Evolutionary conservation across 352 stramenopile genomes (phyloP), one percentile per base, ranked within the genome.

Genomic region (Pythium sp.): DNA sequence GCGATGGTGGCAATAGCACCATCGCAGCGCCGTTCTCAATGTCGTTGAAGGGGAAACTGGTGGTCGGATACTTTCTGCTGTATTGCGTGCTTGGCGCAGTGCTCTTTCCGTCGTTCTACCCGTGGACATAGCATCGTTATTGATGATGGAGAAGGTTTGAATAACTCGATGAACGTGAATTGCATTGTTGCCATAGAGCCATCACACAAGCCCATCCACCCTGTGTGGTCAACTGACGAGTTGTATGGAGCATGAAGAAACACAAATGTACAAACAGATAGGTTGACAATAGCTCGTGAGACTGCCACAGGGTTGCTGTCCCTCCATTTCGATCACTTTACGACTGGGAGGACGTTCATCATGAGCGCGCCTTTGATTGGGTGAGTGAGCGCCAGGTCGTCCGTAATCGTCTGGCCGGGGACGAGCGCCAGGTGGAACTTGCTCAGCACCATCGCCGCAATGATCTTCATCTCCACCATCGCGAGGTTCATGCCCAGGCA

Each of bases 31-130:
- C 0, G 18, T 24, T 51, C 28, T 43, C 30, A 15, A 43, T 76
- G 49, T 73, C 64, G 60, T 34, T 6, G 12, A 70, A 76, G 32
- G 77, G 77, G 15, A 74, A 69, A 14, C 41, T 76, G 9, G 67
- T 93, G 4, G 61, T 93, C 18, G 69, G 69, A 20, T 95, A 93
- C 68, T 93, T 92, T 62, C 53, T 93, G 38, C 72, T 92, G 15
- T 95, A 83, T 67, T 89, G 60, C 36, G 72, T 93, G 34, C 57
- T 95, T 9, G 87, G 87, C 4, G 74, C 73, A 6, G 77, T 81
- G 34, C 82, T 95, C 49, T 95, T 95, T 46, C 71, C 77, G 36
- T 82, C 86, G 3, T 95, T 95, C 69, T 95, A 94, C 64, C 87
- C 87, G 46, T 95, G 87, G 87, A 95, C 86, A 20, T 92, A 75